A percentile compares a stretch with the other conserved stretches of the same genome.
phyloP scores from a whole-genome alignment of 2,329 filamentous ascomycete genomes.

The Bisporella sp. region DNA sequence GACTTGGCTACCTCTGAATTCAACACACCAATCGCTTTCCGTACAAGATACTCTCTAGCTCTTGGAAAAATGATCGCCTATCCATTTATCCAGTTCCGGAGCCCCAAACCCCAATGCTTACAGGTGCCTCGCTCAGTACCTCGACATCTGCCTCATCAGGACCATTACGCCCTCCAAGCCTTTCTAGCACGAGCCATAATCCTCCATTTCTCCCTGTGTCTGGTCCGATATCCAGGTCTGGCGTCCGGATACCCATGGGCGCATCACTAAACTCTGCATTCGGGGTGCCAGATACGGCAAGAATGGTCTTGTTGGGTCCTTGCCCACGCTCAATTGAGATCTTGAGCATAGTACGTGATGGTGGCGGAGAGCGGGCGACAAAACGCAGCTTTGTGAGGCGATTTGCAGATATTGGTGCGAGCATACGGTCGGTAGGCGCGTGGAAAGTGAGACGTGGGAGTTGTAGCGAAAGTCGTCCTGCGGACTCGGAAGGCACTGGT shows the following conservation, averaged over 20 bases:
- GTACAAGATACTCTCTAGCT: too few relatives aligned
- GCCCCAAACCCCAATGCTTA: constrained; percentile 28
- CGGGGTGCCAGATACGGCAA: constrained; percentile 52
- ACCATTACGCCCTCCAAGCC: constrained; percentile 47
- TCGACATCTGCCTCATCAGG: constrained; percentile 47
- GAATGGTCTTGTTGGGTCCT: constrained; percentile 57
- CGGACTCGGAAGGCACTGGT: constrained; percentile 63
- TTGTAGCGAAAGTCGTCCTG: constrained; percentile 61
- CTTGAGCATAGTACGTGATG: constrained; percentile 46
- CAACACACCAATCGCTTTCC: too few relatives aligned
- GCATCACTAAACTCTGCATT: constrained; percentile 70
- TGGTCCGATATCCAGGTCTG: constrained; percentile 69
- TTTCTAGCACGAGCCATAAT: constrained; percentile 77
- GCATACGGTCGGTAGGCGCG: constrained; percentile 41
- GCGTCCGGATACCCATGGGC: constrained; percentile 57
- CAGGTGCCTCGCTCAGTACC: constrained; percentile 33
- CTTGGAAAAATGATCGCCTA: too few relatives aligned
- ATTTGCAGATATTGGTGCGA: constrained; percentile 20
- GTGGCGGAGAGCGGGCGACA: constrained; percentile 13
- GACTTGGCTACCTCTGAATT: too few relatives aligned
- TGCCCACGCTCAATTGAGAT: constrained; percentile 67
- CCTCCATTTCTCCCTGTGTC: constrained; percentile 47
- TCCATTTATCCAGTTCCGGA: constrained; percentile 17
- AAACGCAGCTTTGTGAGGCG: constrained; percentile 18
- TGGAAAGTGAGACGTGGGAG: constrained; percentile 47